These are phyloP conservation scores for Cryptococcus sp. DNA, from an alignment of 1,284 basidiomycete genomes.

Conservation along the genomic window DNA sequence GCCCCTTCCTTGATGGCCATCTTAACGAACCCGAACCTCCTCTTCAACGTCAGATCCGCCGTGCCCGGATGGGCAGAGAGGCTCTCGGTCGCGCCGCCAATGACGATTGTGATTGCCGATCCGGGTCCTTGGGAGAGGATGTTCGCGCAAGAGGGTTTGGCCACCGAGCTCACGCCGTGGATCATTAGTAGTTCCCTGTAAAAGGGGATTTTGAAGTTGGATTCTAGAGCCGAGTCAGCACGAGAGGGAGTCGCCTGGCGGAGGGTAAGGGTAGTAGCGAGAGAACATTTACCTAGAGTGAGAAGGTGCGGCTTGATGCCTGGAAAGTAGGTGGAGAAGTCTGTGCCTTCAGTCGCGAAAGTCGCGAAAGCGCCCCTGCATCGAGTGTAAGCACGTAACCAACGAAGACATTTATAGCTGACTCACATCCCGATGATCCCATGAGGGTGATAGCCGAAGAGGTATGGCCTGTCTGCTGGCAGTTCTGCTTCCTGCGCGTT, in stretches of 20 bases:
- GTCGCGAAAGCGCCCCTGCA: conserved; percentile 86
- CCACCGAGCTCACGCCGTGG: conserved; percentile 89
- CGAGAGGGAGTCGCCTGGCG: not conserved
- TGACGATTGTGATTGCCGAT: conserved; percentile 85
- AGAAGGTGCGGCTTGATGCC: conserved; percentile 90
- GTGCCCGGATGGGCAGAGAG: conserved; percentile 92
- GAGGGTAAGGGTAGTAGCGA: conserved; percentile 24
- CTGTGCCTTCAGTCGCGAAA: conserved; percentile 91
- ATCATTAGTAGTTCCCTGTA: conserved; percentile 88
- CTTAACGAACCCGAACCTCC: conserved; percentile 91
- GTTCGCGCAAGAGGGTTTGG: conserved; percentile 83
- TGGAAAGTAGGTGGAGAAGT: conserved; percentile 88
- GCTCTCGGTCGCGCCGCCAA: conserved; percentile 94
- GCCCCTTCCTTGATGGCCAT: conserved; percentile 92
- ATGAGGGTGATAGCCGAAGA: conserved; percentile 97
- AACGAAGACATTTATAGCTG: not conserved
- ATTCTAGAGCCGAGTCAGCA: conserved; percentile 41
- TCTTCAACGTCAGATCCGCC: conserved; percentile 78
- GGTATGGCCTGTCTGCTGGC: conserved; percentile 84
- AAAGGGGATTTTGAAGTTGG: conserved; percentile 89
- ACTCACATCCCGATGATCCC: conserved; percentile 91
- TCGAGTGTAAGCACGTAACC: conserved; percentile 1
- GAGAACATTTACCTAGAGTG: conserved; percentile 62
- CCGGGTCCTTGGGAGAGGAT: conserved; percentile 74
- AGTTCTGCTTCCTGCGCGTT: conserved; percentile 75